Evolutionary conservation across 2,329 filamentous ascomycete genomes (phyloP), one percentile per base, ranked within the genome.

Genomic region (Helminthosporium solani): DNA sequence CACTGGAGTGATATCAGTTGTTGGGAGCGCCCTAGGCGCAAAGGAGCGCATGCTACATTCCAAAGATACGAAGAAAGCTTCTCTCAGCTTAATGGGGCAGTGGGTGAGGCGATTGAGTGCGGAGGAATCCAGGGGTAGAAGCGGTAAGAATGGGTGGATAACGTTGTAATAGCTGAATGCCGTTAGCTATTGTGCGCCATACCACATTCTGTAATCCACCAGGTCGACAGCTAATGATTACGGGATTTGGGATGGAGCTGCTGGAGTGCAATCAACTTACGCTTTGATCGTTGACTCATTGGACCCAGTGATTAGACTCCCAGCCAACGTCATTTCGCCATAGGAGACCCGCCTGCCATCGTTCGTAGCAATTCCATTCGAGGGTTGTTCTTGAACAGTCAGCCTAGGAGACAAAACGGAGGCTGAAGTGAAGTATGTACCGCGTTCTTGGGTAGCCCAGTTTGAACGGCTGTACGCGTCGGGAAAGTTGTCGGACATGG

Each of bases 251-350:
- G 5, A 6, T 14, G 12, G 14, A 14, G 8, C 5, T 6, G 28
- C 12, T 14, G 14, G 28, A 31, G 8, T 31, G 28, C 9, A n/a
- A 31, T 14, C 14, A 12, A 51, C 61, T 47, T 54, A 70, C 67
- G 65, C 64, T 53, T 68, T 68, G 42, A 70, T 58, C 7, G 52
- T 56, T 3, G 57, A 57, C 38, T 70, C 66, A n/a, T 69, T 64
- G 2, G 63, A 64, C 14, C 64, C 60, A 19, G 65, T 63, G 12
- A 69, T 64, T 1, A 70, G 53, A 46, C 54, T 68, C 6, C 64
- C 63, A 36, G 63, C 65, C 31, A 70, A 42, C 12, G 56, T 55
- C 57, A 66, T 60, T 19, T 70, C 67, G n/a, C 62, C 60, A 42
- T 64, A 70, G 2, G 67, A 69, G 37, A 57, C 58, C 33, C 66